Evolutionary conservation across 2,329 filamentous ascomycete genomes (phyloP).

Genomic region (Claviceps citrina): DNA sequence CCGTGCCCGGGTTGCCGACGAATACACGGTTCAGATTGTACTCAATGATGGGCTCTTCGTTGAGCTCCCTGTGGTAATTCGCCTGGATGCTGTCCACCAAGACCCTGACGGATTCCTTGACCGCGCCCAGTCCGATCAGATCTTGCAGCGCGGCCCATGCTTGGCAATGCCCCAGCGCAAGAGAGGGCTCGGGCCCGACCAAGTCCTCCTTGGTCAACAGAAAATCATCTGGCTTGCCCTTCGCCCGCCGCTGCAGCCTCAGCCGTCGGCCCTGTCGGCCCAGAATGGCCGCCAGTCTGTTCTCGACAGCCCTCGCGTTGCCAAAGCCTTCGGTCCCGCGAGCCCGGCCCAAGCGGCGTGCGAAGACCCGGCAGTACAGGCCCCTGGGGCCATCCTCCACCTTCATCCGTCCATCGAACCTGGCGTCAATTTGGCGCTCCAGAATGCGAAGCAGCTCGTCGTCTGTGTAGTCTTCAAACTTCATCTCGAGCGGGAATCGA

Average conservation of each 20-base stretch:
- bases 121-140: slow-evolving; percentile 42
- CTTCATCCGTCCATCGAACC: slow-evolving; percentile 39
- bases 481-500: slow-evolving; percentile 49
- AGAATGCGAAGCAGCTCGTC: slow-evolving; percentile 49
- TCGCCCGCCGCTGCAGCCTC: slow-evolving; percentile 37
- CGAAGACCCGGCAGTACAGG: slow-evolving; percentile 47
- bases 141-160: slow-evolving; percentile 43
- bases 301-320: slow-evolving; percentile 57
- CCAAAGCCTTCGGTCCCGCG: slow-evolving; percentile 55
- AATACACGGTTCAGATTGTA: slow-evolving; percentile 55
- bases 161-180: slow-evolving; percentile 32
- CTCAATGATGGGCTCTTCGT: slow-evolving; percentile 41
- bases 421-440: slow-evolving; percentile 33
- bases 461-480: slow-evolving; percentile 56
- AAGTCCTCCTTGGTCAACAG: slow-evolving; percentile 51
- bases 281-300: slow-evolving; percentile 35
- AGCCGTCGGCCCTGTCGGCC: slow-evolving; percentile 6
- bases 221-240: slow-evolving; percentile 41
- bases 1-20: slow-evolving; percentile 56
- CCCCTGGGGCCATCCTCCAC: slow-evolving; percentile 43
- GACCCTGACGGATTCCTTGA: slow-evolving; percentile 44
- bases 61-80: slow-evolving; percentile 52
- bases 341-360: slow-evolving; percentile 43
- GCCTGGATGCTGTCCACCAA: slow-evolving; percentile 45
- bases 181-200: slow-evolving; percentile 50